Evolutionary conservation across 2,329 filamentous ascomycete species (phyloP).

Genomic region (Cadophora sp.): DNA sequence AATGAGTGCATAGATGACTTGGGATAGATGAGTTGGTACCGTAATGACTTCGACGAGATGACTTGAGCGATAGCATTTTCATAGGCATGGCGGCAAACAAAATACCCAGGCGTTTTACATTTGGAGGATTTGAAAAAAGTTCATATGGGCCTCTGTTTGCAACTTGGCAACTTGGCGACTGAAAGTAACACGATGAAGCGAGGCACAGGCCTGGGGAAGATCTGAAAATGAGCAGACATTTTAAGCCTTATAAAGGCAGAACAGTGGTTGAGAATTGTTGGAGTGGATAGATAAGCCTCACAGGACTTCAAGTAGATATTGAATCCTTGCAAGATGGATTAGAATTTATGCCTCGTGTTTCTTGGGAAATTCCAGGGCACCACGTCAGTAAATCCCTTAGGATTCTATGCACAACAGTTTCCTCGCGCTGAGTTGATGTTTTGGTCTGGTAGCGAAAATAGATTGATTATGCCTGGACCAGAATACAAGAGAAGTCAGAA

Average conservation of each 20-base stretch:
- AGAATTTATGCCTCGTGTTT: too few species aligned
- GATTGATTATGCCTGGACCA: too few species aligned
- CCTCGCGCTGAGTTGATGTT: too few species aligned
- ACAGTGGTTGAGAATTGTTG: neutral
- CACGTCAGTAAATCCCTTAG: neutral
- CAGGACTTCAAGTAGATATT: neutral
- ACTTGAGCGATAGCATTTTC: constrained; percentile 14
- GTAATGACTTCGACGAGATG: neutral
- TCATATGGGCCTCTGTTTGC: neutral
- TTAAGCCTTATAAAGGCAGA: neutral
- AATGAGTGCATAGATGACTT: neutral
- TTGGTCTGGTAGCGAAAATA: too few species aligned
- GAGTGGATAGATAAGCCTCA: neutral
- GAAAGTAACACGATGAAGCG: neutral
- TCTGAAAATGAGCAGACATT: neutral
- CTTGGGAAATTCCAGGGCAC: too few species aligned
- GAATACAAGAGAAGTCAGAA: neutral
- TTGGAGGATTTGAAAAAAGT: constrained; percentile 1
- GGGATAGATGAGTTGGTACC: neutral
- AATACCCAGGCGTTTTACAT: constrained; percentile 13
- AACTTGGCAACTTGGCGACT: neutral
- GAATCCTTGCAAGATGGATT: neutral
- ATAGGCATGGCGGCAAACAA: constrained; percentile 4
- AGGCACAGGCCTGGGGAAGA: neutral
- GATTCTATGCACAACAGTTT: too few species aligned